Conservation (phyloP, 495 filamentous ascomycete species). For the Neurospora sublineolata region DNA sequence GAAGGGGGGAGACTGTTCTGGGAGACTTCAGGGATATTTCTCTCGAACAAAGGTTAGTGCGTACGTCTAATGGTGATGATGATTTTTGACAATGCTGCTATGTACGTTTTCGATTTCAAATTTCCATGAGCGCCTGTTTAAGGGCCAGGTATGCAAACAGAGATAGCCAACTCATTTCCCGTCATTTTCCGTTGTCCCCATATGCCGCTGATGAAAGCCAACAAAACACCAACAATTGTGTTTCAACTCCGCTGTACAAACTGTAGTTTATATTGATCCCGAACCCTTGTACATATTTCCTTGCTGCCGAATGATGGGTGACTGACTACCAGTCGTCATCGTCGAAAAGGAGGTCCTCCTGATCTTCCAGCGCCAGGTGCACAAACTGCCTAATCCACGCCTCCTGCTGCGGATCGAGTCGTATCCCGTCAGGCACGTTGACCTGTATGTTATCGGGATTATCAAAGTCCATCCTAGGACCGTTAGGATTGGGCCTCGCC, state of each 20-base stretch:
- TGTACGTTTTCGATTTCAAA: not conserved
- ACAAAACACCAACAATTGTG: not conserved
- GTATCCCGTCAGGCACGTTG: not conserved
- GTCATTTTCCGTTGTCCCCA: not conserved
- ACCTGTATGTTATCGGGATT: not conserved
- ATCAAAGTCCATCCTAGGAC: not conserved
- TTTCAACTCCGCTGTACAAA: not conserved
- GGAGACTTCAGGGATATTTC: no score
- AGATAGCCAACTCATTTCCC: not conserved
- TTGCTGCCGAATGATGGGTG: not conserved
- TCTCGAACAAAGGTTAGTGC: no score
- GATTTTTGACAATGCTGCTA: not conserved
- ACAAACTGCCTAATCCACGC: constrained; percentile 45
- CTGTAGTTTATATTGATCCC: not conserved
- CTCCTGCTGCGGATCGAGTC: constrained; percentile 26
- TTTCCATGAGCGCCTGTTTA: not conserved
- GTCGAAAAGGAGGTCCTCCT: constrained; percentile 36
- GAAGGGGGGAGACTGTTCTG: not conserved
- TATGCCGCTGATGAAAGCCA: not conserved
- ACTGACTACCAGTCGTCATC: constrained; percentile 18
- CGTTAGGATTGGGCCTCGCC: not conserved
- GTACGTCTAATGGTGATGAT: not conserved
- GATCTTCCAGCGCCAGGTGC: constrained; percentile 38
- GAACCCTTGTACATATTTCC: constrained; percentile 8
- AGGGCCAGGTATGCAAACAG: not conserved